Evolutionary conservation across 2,329 filamentous ascomycete species (phyloP), one percentile per base, ranked within the genome.

Genomic region (Talaromyces sp.): DNA sequence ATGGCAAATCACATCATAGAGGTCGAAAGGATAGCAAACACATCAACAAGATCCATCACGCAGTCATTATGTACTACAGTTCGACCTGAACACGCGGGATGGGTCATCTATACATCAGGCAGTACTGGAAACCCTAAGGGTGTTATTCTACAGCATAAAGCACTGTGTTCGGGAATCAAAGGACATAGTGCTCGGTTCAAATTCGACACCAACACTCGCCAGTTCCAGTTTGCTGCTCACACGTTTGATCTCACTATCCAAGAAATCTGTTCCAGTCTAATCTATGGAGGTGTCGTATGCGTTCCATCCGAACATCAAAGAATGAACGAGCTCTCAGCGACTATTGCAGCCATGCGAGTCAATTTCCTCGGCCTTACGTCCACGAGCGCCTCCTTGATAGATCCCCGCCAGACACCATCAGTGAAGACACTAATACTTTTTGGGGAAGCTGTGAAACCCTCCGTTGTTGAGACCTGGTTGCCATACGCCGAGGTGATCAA

Each of bases 391-490:
- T 35, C 25, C 1, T 31, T 54, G 5, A 54, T 54, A 31, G 50
- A 54, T 25, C 76, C 77, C n/a, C 72, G 75, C 0, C 75, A 64
- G 35, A 79, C 68, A 40, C 79, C 67, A 62, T 72, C 73, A 5
- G 66, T 83, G 60, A 77, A 81, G 63, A 75, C 75, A 0, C 70
- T 83, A 4, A 72, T 76, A 0, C 72, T 75, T 14, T 79, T 78
- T 42, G 81, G 81, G 42, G 81, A 83, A 73, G 85, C 89, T 1
- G 82, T 96, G 76, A 92, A 90, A 0, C 83, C 86, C 37, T 83
- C 85, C 33, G 90, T 96, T 0, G 85, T 89, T 44, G 80, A 83
- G 0, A 82, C 81, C 54, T 96, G 93, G 93, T 82, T 81, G 16
- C 71, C 72, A 21, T 68, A 66, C 11, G 72, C 76, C 0, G 75